Evolutionary conservation across 2,329 filamentous ascomycete species (phyloP).

Genomic region (Claviceps sp.): DNA sequence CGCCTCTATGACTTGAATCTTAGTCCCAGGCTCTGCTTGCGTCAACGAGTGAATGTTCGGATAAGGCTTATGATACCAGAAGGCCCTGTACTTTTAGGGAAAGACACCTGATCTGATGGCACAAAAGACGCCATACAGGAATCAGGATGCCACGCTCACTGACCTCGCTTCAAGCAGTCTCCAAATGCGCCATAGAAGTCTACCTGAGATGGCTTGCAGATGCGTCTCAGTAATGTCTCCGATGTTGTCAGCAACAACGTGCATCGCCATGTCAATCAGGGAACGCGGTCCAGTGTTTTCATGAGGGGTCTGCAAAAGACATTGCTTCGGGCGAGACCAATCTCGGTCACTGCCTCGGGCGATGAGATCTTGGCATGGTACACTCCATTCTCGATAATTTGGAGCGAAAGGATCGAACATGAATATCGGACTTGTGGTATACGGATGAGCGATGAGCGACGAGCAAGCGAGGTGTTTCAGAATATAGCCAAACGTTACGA

Average conservation of each 20-base stretch:
- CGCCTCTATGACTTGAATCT: conserved; percentile 9
- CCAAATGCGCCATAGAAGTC: conserved; percentile 25
- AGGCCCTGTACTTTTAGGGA: not conserved
- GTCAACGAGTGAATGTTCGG: not conserved
- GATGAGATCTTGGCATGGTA: conserved; percentile 15
- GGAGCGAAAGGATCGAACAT: conserved; percentile 23
- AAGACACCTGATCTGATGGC: not conserved
- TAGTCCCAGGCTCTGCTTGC: not conserved
- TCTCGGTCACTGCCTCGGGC: conserved; percentile 14
- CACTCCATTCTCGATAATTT: conserved; percentile 24
- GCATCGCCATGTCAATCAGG: conserved; percentile 25
- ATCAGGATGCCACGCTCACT: conserved; percentile 6
- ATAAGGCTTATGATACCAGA: not conserved
- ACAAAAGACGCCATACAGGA: not conserved
- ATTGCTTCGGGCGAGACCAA: conserved; percentile 22
- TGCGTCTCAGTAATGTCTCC: conserved; percentile 19
- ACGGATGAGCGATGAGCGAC: not conserved
- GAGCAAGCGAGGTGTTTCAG: not conserved
- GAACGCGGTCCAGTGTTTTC: conserved; percentile 21
- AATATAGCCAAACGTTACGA: too few relatives aligned
- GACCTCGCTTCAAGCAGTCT: conserved; percentile 26
- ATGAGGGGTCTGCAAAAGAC: conserved; percentile 14
- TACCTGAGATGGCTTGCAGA: conserved; percentile 21
- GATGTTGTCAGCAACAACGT: conserved; percentile 24
- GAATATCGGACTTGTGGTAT: not conserved